phyloP scores from a whole-genome alignment of 2,329 filamentous ascomycete species.

The Plenodomus tracheiphilus region DNA sequence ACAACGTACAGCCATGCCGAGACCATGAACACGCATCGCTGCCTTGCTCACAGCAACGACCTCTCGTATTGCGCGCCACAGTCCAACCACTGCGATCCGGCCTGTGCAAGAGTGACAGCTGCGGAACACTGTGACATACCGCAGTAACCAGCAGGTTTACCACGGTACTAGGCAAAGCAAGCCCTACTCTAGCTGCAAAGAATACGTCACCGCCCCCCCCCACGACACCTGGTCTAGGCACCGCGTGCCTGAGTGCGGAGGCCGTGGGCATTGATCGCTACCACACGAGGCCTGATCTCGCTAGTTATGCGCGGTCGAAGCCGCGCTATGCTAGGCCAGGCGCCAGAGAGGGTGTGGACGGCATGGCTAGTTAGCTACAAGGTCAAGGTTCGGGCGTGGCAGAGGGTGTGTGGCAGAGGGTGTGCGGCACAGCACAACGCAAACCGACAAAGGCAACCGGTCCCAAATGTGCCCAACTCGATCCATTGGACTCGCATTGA shows the following conservation, averaged over 20 bases:
- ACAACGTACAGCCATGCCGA: not conserved
- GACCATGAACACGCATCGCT: slow-evolving; percentile 3
- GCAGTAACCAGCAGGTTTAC: not conserved
- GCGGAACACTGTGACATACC: slow-evolving; percentile 12
- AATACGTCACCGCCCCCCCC: slow-evolving; percentile 13
- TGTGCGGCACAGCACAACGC: not conserved
- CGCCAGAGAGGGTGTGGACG: slow-evolving; percentile 12
- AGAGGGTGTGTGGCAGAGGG: not conserved
- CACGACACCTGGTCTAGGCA: not conserved
- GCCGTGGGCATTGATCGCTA: not conserved
- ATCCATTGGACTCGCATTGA: not conserved
- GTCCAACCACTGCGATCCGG: too few relatives aligned
- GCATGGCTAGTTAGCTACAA: slow-evolving; percentile 3
- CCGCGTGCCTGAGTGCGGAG: slow-evolving; percentile 2
- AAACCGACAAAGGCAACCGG: not conserved
- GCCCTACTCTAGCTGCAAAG: not conserved
- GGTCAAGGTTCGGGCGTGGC: not conserved
- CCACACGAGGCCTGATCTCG: not conserved
- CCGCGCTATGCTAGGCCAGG: slow-evolving; percentile 5
- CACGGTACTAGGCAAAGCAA: not conserved
- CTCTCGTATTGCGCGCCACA: not conserved
- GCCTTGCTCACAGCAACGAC: not conserved
- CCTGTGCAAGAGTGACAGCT: slow-evolving; percentile 1
- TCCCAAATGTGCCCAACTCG: not conserved
- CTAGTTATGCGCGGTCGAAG: not conserved